phyloP scores from a whole-genome alignment of 352 stramenopile species.

The Pythium scleroteichum region DNA sequence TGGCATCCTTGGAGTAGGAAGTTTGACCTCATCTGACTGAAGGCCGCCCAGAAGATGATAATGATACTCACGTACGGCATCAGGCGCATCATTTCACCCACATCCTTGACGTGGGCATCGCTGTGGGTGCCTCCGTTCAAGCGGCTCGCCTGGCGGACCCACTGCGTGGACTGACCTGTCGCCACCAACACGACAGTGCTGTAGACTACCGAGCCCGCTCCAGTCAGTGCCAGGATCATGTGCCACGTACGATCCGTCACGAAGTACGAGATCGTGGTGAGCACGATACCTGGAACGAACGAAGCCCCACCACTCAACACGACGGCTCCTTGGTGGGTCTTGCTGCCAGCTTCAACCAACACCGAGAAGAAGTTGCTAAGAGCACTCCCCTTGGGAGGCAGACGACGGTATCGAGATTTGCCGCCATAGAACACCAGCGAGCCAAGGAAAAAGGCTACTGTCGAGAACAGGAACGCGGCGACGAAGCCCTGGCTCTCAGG shows the following conservation, averaged over 20 bases:
- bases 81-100: slow-evolving; percentile 71
- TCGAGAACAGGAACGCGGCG: slow-evolving; percentile 86
- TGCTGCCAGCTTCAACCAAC: slow-evolving; percentile 55
- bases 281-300: slow-evolving; percentile 71
- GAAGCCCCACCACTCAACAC: slow-evolving; percentile 75
- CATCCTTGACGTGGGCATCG: slow-evolving; percentile 62
- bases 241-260: slow-evolving; percentile 57
- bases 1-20: slow-evolving; percentile 89
- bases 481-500: slow-evolving; percentile 85
- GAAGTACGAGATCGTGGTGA: slow-evolving; percentile 86
- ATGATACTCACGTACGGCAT: slow-evolving; percentile 82
- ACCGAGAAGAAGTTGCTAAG: slow-evolving; percentile 75
- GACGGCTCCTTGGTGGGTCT: slow-evolving; percentile 41
- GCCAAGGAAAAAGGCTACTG: slow-evolving; percentile 74
- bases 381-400: slow-evolving; percentile 77
- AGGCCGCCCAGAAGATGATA: slow-evolving; percentile 87
- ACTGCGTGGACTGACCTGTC: slow-evolving; percentile 60
- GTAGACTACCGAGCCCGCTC: slow-evolving; percentile 59
- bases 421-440: slow-evolving; percentile 81
- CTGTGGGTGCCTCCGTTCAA: slow-evolving; percentile 61
- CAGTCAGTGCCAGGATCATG: slow-evolving; percentile 56
- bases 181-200: slow-evolving; percentile 68
- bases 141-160: slow-evolving; percentile 43
- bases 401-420: slow-evolving; percentile 55
- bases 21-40: slow-evolving; percentile 83